Base-by-base conservation (phyloP, 106 monocot genomes). In the Vanilla planifolia region DNA sequence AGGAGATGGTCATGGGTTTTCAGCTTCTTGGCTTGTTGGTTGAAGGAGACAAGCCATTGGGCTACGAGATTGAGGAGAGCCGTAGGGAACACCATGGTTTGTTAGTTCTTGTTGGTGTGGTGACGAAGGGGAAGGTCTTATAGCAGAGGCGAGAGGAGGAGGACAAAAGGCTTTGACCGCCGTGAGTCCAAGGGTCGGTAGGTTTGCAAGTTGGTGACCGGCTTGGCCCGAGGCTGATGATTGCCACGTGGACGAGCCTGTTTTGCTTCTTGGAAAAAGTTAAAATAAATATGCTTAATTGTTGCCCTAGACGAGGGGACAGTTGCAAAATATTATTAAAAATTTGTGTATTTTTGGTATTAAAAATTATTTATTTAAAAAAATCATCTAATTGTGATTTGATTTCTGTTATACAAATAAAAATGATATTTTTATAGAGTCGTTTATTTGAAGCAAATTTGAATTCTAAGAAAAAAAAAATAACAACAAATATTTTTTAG, bases 221-320 rank as follows among this genome's bases (percentile, higher is more conserved):
- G 53, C 15, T 11, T 13, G 27, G 51, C 21, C 53, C 27, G 15
- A 28, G 29, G 53, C 53, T 11, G 53, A 0, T 5, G 3, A 29
- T 53, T 15, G 53, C 29, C 53, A 32, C 53, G 53, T 53, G 53
- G 53, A 29, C n/a, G n/a, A n/a, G n/a, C n/a, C n/a, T n/a, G n/a
- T n/a, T n/a, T n/a, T n/a, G n/a, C n/a, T n/a, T n/a, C n/a, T n/a
- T n/a, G n/a, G n/a, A n/a, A n/a, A n/a, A n/a, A n/a, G n/a, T n/a
- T n/a, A n/a, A n/a, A n/a, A n/a, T n/a, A n/a, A n/a, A n/a, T n/a
- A n/a, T n/a, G n/a, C n/a, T n/a, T n/a, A n/a, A n/a, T n/a, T n/a
- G n/a, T n/a, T n/a, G n/a, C n/a, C n/a, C n/a, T n/a, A n/a, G n/a
- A n/a, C n/a, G n/a, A n/a, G n/a, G n/a, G n/a, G n/a, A n/a, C n/a